phyloP scores from a whole-genome alignment of 805 yeast species.

The Zygosaccharomyces rouxii region DNA sequence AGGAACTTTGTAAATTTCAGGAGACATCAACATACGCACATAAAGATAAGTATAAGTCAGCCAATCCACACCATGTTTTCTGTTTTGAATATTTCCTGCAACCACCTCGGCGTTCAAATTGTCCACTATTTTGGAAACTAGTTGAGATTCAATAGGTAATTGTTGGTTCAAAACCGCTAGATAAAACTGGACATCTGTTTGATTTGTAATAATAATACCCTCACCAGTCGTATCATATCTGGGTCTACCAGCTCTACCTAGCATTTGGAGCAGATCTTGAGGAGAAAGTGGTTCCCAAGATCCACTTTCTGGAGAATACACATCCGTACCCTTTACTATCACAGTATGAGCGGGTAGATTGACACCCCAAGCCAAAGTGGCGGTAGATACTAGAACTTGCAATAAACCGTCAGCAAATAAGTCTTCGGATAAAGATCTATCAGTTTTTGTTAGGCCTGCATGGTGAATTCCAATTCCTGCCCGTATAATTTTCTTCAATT shows the following conservation, averaged over 20 bases:
- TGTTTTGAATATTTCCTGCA: constrained; percentile 54
- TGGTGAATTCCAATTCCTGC: constrained; percentile 86
- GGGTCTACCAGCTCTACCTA: constrained; percentile 98
- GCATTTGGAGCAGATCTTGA: constrained; percentile 92
- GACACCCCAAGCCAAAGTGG: constrained; percentile 97
- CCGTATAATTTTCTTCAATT: constrained; percentile 55
- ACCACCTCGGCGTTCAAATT: constrained; percentile 83
- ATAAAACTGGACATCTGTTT: constrained; percentile 80
- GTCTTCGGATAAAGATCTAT: constrained; percentile 76
- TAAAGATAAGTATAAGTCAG: constrained; percentile 71
- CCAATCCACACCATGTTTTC: constrained; percentile 77
- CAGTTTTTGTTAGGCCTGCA: constrained; percentile 75
- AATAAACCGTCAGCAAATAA: constrained; percentile 82
- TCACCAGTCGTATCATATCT: constrained; percentile 89
- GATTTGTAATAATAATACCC: constrained; percentile 87
- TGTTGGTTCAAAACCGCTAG: constrained; percentile 88
- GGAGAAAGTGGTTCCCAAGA: constrained; percentile 89
- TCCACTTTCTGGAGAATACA: constrained; percentile 87
- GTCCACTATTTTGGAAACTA: constrained; percentile 67
- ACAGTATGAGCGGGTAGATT: constrained; percentile 94
- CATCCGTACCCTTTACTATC: constrained; percentile 87
- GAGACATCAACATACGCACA: constrained; percentile 71
- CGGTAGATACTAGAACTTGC: constrained; percentile 83
- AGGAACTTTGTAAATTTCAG: constrained; percentile 71
- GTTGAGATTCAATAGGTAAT: constrained; percentile 86